phyloP scores from a whole-genome alignment of 2,329 filamentous ascomycete genomes.

The Aspergillus sp. region DNA sequence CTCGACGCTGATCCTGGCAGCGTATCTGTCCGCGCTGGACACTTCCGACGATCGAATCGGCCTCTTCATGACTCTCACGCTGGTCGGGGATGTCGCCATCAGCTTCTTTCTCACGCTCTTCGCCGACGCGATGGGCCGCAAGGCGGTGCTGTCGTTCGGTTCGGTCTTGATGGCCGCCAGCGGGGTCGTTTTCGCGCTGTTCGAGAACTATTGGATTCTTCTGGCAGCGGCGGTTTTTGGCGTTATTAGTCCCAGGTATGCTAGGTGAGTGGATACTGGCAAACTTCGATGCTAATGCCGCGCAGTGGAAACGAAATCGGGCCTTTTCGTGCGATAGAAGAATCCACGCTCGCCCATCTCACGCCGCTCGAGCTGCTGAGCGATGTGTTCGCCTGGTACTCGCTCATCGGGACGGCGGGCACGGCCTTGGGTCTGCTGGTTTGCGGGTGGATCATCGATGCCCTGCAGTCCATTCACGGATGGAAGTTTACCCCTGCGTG shows the following conservation, averaged over 20 bases:
- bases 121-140: conserved; percentile 50
- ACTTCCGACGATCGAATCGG: conserved; percentile 53
- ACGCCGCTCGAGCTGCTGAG: conserved; percentile 46
- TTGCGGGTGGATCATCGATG: conserved; percentile 51
- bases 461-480: conserved; percentile 33
- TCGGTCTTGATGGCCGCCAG: conserved; percentile 49
- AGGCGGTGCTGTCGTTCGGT: conserved; percentile 45
- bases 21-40: conserved; percentile 49
- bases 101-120: conserved; percentile 49
- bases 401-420: conserved; percentile 46
- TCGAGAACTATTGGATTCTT: conserved; percentile 52
- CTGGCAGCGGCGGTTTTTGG: conserved; percentile 51
- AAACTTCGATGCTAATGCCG: no score
- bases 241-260: conserved; percentile 48
- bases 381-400: conserved; percentile 60
- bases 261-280: not conserved
- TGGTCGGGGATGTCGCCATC: conserved; percentile 52
- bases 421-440: conserved; percentile 51
- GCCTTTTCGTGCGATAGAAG: conserved; percentile 58
- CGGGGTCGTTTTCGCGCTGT: conserved; percentile 46
- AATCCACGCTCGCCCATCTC: conserved; percentile 54
- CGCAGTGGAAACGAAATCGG: conserved; percentile 54
- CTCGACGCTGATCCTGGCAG: conserved; percentile 51
- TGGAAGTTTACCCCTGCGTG: conserved; percentile 45
- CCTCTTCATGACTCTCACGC: conserved; percentile 56